phyloP scores from a whole-genome alignment of 768 basidiomycete species.

The Porpolomopsis calyptriformis region DNA sequence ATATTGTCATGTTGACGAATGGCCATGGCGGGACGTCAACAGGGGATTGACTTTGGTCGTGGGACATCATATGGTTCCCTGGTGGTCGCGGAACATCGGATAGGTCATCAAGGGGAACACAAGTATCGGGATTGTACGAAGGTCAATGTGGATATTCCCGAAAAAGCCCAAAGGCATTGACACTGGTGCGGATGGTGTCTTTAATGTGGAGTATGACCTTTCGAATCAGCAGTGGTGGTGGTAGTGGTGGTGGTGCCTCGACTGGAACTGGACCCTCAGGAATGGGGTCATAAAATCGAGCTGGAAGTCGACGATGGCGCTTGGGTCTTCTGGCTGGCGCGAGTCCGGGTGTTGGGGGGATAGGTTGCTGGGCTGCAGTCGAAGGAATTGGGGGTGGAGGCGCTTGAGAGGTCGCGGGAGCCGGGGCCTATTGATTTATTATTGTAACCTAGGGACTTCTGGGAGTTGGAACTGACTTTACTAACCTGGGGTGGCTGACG shows the following conservation, averaged over 20 bases:
- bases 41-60: too few relatives aligned
- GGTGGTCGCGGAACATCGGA: background rate
- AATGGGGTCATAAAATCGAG: conserved; percentile 11
- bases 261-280: conserved; percentile 9
- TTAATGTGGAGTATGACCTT: conserved; percentile 11
- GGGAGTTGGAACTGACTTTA: too few relatives aligned
- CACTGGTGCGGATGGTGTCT: conserved; percentile 10
- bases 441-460: too few relatives aligned
- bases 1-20: conserved; percentile 23
- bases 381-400: too few relatives aligned
- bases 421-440: too few relatives aligned
- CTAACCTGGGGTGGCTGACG: too few relatives aligned
- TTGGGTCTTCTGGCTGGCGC: too few relatives aligned
- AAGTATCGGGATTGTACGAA: conserved; percentile 7
- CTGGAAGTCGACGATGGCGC: conserved; percentile 6
- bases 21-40: conserved; percentile 6
- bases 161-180: conserved; percentile 12
- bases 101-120: conserved; percentile 6
- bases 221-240: background rate
- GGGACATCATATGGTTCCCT: background rate
- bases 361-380: too few relatives aligned
- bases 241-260: background rate
- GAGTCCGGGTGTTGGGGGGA: too few relatives aligned
- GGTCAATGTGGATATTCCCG: conserved; percentile 13
- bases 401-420: too few relatives aligned